Evolutionary conservation across 768 basidiomycete genomes (phyloP).

Genomic region (Leccinum incarnatum): DNA sequence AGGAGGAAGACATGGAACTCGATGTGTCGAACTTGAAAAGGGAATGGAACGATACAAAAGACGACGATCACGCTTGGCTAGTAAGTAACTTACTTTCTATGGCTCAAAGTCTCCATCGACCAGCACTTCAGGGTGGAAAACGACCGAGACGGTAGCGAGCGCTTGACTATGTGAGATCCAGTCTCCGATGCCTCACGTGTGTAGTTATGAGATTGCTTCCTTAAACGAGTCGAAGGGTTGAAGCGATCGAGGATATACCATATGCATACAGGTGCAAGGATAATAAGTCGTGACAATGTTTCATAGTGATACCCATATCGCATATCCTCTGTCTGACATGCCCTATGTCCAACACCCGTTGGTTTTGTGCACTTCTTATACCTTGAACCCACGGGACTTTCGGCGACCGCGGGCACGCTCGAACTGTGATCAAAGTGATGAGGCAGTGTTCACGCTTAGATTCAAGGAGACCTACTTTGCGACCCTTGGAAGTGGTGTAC

Average conservation of each 20-base stretch:
- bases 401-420: constrained; percentile 98
- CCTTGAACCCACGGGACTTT: constrained; percentile 97
- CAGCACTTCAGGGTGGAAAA: constrained; percentile 18
- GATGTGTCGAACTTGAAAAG: constrained; percentile 18
- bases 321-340: constrained; percentile 30
- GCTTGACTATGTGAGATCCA: background rate
- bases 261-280: constrained; percentile 25
- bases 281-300: constrained; percentile 18
- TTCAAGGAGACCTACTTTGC: constrained; percentile 58
- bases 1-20: constrained; percentile 13
- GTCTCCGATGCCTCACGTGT: background rate
- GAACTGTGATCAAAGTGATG: constrained; percentile 52
- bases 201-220: background rate
- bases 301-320: constrained; percentile 31
- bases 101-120: background rate
- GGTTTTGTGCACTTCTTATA: constrained; percentile 51
- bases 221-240: background rate
- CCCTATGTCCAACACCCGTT: constrained; percentile 29
- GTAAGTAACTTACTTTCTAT: constrained; percentile 14
- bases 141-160: constrained; percentile 15
- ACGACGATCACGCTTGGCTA: constrained; percentile 1
- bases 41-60: constrained; percentile 22
- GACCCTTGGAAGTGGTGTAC: constrained; percentile 91
- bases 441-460: background rate
- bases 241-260: constrained; percentile 17